Evolutionary conservation across 352 stramenopile genomes (phyloP), one percentile per base, ranked within the genome.

Genomic region (Plasmopara muralis): DNA sequence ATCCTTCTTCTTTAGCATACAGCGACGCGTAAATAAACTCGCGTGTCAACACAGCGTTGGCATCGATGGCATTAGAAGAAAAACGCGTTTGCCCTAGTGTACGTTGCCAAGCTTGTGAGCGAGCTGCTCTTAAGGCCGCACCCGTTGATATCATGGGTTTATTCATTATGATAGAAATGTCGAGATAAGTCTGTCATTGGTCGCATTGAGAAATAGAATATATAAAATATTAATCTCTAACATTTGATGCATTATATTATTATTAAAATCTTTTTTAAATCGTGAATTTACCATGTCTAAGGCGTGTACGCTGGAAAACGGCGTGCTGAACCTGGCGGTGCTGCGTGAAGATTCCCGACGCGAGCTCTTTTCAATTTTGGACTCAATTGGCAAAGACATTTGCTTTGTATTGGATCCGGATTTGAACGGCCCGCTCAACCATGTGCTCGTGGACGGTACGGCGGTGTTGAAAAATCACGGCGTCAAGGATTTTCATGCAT

Each of bases 201-300:
- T 25, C 20, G n/a, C n/a, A n/a, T n/a, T n/a, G n/a, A n/a, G n/a
- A n/a, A n/a, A n/a, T n/a, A n/a, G n/a, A n/a, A n/a, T n/a, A n/a
- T n/a, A n/a, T n/a, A n/a, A n/a, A n/a, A n/a, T n/a, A n/a, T n/a
- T n/a, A n/a, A n/a, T n/a, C n/a, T n/a, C n/a, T n/a, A n/a, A n/a
- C n/a, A n/a, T n/a, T n/a, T n/a, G n/a, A n/a, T n/a, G n/a, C n/a
- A n/a, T n/a, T n/a, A n/a, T n/a, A n/a, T n/a, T n/a, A n/a, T n/a
- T n/a, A n/a, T n/a, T n/a, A n/a, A n/a, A n/a, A n/a, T n/a, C n/a
- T n/a, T n/a, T n/a, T n/a, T n/a, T n/a, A n/a, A n/a, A n/a, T n/a
- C n/a, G n/a, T n/a, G n/a, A n/a, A n/a, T n/a, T n/a, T n/a, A n/a
- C 39, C 46, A 89, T 89, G 81, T 89, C 81, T 4, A 91, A 91